A percentile compares a stretch with the other conserved stretches of the same genome.
Evolutionary conservation across 495 filamentous ascomycete genomes (phyloP).

Genomic region (Tetracladium setigerum): DNA sequence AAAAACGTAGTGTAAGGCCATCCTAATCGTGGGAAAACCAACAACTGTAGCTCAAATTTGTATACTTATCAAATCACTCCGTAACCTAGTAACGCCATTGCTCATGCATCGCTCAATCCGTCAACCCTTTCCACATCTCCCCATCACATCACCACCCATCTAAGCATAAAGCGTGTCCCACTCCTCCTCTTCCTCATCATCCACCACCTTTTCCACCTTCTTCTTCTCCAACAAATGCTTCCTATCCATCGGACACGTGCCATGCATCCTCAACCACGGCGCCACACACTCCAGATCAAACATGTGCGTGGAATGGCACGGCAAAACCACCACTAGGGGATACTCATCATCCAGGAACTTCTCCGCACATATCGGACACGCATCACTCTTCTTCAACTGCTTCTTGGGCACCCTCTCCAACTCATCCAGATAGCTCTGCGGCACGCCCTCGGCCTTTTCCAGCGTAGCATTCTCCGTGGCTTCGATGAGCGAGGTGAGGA

Average conservation of each 20-base stretch:
- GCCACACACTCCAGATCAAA: constrained; percentile 95
- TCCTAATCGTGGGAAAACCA: too few relatives aligned
- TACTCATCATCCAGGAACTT: constrained; percentile 71
- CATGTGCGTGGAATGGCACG: constrained; percentile 71
- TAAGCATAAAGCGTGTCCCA: not conserved
- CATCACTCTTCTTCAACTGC: constrained; percentile 55
- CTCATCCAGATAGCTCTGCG: constrained; percentile 69
- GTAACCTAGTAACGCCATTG: too few relatives aligned
- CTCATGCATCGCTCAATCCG: not conserved
- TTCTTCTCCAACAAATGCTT: constrained; percentile 71
- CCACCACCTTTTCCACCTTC: constrained; percentile 33
- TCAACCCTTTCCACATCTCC: not conserved
- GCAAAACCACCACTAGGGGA: constrained; percentile 79
- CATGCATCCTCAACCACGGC: constrained; percentile 84
- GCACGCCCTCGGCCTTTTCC: constrained; percentile 61
- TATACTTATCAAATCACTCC: too few relatives aligned
- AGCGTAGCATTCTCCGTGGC: constrained; percentile 58
- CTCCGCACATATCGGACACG: constrained; percentile 83
- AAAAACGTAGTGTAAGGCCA: too few relatives aligned
- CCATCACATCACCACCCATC: too few relatives aligned
- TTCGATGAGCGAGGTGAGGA: constrained; percentile 57
- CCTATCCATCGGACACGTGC: constrained; percentile 83
- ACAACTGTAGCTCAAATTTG: too few relatives aligned
- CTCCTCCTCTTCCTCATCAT: constrained; percentile 53
- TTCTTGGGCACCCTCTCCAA: constrained; percentile 75